Evolutionary conservation across 495 filamentous ascomycete species (phyloP), one percentile per base, ranked within the genome.

Genomic region (Hypoxylon intermedium): DNA sequence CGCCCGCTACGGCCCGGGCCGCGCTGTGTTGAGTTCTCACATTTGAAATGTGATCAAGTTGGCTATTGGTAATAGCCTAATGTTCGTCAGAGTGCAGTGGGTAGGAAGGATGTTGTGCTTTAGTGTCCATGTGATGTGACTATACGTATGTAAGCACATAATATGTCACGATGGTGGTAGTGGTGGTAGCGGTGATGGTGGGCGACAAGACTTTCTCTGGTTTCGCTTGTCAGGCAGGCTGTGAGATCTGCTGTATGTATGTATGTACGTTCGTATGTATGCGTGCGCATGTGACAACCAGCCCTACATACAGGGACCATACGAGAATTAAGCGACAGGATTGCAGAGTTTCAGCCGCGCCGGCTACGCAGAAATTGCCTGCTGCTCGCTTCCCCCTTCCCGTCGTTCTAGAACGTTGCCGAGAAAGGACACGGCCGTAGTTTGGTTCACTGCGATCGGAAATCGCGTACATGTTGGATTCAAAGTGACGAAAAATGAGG

Each of bases 271-370:
- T 52, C 13, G 46, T 18, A n/a, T n/a, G n/a, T n/a, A n/a, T n/a
- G n/a, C n/a, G n/a, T 45, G 43, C 59, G 54, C 44, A 44, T 59
- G 36, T 64, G 49, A 59, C 61, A 64, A 54, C 61, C 61, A 64
- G 61, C 61, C 61, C 61, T 64, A 64, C 20, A n/a, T n/a, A n/a
- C n/a, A n/a, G 49, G 24, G 31, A 53, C 43, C 49, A 28, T 45
- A 57, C 47, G 60, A 57, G 53, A 36, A 23, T 15, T 36, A 38
- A 26, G 16, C 34, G 28, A 23, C 36, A 55, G 58, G 48, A 58
- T 46, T 16, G 60, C 31, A 47, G 33, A 36, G 53, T 63, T 50
- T 52, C 60, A 63, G 60, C 53, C 60, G 52, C n/a, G n/a, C 59
- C 13, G 42, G 40, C 59, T 52, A 9, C 3, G 48, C 9, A 20